phyloP scores from a whole-genome alignment of 164 flowering plant genomes.

The Vitis riparia region DNA sequence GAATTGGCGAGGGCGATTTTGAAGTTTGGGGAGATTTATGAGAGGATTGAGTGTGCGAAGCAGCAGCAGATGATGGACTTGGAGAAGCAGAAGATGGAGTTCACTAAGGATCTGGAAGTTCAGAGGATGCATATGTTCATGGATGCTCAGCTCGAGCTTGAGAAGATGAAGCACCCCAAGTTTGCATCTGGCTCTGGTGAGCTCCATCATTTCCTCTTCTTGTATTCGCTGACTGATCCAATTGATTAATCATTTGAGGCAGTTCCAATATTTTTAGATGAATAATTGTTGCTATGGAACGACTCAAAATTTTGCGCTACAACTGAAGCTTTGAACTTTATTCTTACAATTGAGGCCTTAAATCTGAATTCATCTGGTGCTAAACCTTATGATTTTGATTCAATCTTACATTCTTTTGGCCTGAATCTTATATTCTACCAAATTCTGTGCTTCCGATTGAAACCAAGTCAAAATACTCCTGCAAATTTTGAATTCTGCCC shows the following conservation, averaged over 20 bases:
- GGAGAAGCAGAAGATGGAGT: constrained; percentile 63
- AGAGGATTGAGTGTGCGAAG: constrained; percentile 50
- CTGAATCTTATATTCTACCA: too few relatives aligned
- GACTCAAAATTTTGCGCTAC: too few relatives aligned
- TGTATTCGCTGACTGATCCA: neutral
- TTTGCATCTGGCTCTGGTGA: neutral
- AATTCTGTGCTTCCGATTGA: too few relatives aligned
- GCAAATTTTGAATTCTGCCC: too few relatives aligned
- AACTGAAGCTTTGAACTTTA: too few relatives aligned
- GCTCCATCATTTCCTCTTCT: neutral
- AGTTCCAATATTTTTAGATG: too few relatives aligned
- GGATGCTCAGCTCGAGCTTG: constrained; percentile 54
- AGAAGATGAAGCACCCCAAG: constrained; percentile 41
- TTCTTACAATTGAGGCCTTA: too few relatives aligned
- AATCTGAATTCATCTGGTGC: too few relatives aligned
- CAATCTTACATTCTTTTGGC: too few relatives aligned
- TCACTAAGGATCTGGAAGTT: constrained; percentile 57
- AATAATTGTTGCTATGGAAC: too few relatives aligned
- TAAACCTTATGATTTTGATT: too few relatives aligned
- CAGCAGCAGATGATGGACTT: constrained; percentile 56
- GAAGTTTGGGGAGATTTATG: constrained; percentile 54
- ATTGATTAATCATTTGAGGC: neutral
- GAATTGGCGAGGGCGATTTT: constrained; percentile 51
- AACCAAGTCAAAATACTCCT: too few relatives aligned
- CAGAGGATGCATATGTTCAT: constrained; percentile 57